Evolutionary conservation across 2,329 filamentous ascomycete genomes (phyloP).

Genomic region (Aspergillus felis): DNA sequence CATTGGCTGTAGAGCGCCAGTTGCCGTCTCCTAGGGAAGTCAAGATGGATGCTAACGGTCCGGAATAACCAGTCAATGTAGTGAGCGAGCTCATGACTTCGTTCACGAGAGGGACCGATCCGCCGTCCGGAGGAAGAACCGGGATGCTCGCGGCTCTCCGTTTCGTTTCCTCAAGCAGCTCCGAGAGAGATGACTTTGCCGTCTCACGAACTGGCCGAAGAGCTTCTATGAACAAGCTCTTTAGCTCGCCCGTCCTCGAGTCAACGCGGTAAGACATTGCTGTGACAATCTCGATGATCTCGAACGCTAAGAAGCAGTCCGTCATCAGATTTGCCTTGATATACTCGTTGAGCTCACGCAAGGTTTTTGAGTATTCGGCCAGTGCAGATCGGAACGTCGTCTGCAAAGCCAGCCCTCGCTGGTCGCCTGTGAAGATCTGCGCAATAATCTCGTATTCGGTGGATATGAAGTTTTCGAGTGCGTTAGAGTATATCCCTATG

Average conservation of each 20-base stretch:
- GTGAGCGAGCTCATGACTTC: constrained; percentile 85
- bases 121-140: constrained; percentile 71
- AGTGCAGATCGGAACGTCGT: constrained; percentile 74
- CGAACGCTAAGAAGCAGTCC: constrained; percentile 92
- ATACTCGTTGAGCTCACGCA: constrained; percentile 84
- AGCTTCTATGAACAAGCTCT: constrained; percentile 75
- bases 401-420: constrained; percentile 76
- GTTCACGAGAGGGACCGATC: constrained; percentile 69
- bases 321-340: constrained; percentile 82
- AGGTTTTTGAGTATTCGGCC: constrained; percentile 75
- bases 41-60: constrained; percentile 83
- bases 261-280: constrained; percentile 75
- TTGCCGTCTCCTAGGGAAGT: constrained; percentile 89
- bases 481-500: constrained; percentile 82
- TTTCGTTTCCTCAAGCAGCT: constrained; percentile 78
- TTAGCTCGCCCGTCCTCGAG: constrained; percentile 77
- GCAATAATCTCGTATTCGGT: constrained; percentile 90
- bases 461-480: constrained; percentile 79
- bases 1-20: constrained; percentile 64
- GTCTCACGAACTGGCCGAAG: constrained; percentile 89
- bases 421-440: constrained; percentile 77
- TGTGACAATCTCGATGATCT: constrained; percentile 87
- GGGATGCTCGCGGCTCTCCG: constrained; percentile 63
- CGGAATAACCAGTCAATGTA: constrained; percentile 80
- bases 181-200: constrained; percentile 77